Conservation (phyloP, 306 rosid genomes). For the Lathyrus oleraceus region DNA sequence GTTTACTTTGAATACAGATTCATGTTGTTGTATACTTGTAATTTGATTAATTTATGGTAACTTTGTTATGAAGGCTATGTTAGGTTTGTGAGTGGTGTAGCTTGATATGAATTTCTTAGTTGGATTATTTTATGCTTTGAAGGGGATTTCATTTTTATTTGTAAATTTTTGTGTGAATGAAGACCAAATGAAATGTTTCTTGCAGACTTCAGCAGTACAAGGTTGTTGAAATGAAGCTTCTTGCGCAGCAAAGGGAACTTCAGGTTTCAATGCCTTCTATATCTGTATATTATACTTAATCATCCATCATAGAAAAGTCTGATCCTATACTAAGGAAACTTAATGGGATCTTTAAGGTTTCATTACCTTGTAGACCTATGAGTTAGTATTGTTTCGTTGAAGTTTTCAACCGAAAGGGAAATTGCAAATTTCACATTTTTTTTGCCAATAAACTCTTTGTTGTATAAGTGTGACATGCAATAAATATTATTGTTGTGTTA, state of each 20-base stretch:
- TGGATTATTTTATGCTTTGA: background rate
- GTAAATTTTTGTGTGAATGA: background rate
- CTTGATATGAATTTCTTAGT: too few relatives aligned
- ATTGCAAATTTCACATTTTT: conserved; percentile 4
- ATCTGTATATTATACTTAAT: background rate
- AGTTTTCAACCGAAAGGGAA: background rate
- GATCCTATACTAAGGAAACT: conserved; percentile 5
- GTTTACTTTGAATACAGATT: background rate
- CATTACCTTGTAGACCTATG: conserved; percentile 3
- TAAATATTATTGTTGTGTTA: too few relatives aligned
- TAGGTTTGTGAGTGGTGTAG: background rate
- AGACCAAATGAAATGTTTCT: conserved; percentile 16
- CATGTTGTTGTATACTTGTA: background rate
- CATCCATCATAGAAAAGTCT: background rate
- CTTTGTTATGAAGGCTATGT: background rate
- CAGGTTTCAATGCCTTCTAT: conserved; percentile 52
- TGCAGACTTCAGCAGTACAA: conserved; percentile 97
- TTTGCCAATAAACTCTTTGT: background rate
- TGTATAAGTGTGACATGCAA: too few relatives aligned
- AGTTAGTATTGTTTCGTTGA: conserved; percentile 6
- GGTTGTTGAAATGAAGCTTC: conserved; percentile 96
- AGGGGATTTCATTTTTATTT: background rate
- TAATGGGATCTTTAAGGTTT: conserved; percentile 89
- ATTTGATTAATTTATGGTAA: background rate
- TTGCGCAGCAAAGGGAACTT: conserved; percentile 95